Base-by-base conservation (phyloP, 257 asterid genomes). In the Lycium barbarum region DNA sequence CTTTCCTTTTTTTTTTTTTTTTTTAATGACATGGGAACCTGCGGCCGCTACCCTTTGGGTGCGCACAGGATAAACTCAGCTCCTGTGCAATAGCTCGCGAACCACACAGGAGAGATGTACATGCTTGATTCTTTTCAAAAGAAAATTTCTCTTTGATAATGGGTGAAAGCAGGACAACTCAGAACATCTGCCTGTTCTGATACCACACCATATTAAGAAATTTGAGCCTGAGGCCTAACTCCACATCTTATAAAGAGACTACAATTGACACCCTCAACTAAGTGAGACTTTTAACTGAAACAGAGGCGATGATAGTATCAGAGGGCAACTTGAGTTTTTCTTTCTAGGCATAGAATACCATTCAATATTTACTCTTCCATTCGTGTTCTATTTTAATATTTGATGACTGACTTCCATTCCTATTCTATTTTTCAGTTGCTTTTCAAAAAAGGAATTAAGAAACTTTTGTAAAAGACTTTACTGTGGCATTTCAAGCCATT, bases 261-360 rank as follows among this genome's bases (percentile, higher is more conserved):
- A 53, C 26, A 51, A 14, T 49, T 53, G 14, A 76, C 26, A 13
- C 82, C 82, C 26, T 53, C 13, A 40, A 53, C 2, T 8, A 7
- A 26, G 12, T 14, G 47, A 33, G 82, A 15, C 20, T 3, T 3
- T 76, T 7, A 76, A 14, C n/a, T 12, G 65, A 53, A 55, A 26
- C 65, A 26, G 38, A 76, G 63, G 22, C 2, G 1, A 13, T 51
- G 26, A 76, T 49, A 13, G 47, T 26, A 26, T 33, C 78, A 8
- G 33, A 70, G 9, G 82, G 47, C 49, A 76, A 76, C 26, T 22
- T 76, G 65, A 51, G 3, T 26, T 78, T 78, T 78, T 78, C 47
- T 53, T 14, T 78, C 65, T 78, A 26, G 82, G 82, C 61, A 78
- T 78, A 78, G 65, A 33, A 53, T 35, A 53, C 65, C 33, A 14